phyloP scores from a whole-genome alignment of 805 yeast genomes.

The Metschnikowia santaceciliae region DNA sequence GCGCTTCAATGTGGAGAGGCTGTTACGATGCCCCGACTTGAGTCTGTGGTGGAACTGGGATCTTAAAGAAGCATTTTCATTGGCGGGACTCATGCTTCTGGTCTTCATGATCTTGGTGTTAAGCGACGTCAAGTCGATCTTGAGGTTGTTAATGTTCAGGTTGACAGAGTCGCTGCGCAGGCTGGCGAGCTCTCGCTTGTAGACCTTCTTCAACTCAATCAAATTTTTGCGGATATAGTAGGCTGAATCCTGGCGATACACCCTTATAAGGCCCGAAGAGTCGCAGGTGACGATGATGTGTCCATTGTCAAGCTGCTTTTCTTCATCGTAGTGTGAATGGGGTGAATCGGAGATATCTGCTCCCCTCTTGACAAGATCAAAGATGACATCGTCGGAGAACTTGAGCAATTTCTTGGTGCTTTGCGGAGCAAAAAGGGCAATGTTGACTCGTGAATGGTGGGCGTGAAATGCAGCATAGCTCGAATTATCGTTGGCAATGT shows the following conservation, averaged over 20 bases:
- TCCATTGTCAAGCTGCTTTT: conserved; percentile 16
- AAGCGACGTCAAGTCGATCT: neutral
- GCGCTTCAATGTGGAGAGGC: neutral
- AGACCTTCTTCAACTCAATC: conserved; percentile 11
- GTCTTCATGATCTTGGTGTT: neutral
- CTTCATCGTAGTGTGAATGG: conserved; percentile 1
- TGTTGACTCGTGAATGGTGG: conserved; percentile 68
- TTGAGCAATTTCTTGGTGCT: conserved; percentile 61
- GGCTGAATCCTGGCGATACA: conserved; percentile 78
- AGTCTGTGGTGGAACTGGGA: conserved; percentile 7
- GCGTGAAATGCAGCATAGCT: conserved; percentile 74
- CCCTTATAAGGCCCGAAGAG: conserved; percentile 64
- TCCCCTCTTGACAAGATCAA: conserved; percentile 46
- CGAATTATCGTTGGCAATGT: conserved; percentile 47
- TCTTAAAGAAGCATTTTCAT: conserved; percentile 5
- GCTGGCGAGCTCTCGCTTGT: conserved; percentile 1
- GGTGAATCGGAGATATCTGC: conserved; percentile 8
- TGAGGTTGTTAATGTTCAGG: conserved; percentile 2
- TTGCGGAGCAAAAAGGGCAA: conserved; percentile 74
- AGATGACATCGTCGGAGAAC: conserved; percentile 75
- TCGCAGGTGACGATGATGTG: conserved; percentile 76
- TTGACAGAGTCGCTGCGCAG: neutral
- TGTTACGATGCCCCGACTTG: conserved; percentile 2
- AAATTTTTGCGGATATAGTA: conserved; percentile 30
- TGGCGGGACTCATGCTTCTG: conserved; percentile 13